Evolutionary conservation across 495 filamentous ascomycete genomes (phyloP).

Genomic region (Hypoxylon subgilvum): DNA sequence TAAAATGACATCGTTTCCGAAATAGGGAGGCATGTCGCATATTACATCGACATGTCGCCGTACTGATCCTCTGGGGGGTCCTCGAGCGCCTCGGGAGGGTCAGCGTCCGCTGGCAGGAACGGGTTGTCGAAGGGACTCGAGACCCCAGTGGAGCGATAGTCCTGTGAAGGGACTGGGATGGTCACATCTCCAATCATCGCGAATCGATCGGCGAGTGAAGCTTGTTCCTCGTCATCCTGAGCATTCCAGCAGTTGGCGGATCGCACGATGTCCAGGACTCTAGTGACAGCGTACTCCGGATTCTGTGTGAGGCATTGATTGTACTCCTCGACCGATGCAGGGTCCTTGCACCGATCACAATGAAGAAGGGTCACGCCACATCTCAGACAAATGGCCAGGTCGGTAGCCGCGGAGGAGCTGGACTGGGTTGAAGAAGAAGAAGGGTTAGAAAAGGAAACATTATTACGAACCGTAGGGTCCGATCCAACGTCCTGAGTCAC

Average conservation of each 20-base stretch:
- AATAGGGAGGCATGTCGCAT: background rate
- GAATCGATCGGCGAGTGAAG: constrained; percentile 16
- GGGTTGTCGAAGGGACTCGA: no score
- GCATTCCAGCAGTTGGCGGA: constrained; percentile 16
- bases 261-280: constrained; percentile 8
- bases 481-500: constrained; percentile 94
- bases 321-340: constrained; percentile 38
- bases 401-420: constrained; percentile 25
- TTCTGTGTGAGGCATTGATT: constrained; percentile 28
- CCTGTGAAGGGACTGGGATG: background rate
- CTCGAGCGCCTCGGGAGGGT: constrained; percentile 31
- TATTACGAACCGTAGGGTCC: constrained; percentile 92
- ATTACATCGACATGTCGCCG: constrained; percentile 14
- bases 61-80: constrained; percentile 25
- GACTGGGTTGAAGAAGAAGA: no score
- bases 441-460: constrained; percentile 39
- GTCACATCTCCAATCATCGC: constrained; percentile 1
- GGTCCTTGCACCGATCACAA: constrained; percentile 35
- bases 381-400: constrained; percentile 39
- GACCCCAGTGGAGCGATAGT: constrained; percentile 13
- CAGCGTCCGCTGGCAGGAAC: constrained; percentile 12
- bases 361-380: constrained; percentile 42
- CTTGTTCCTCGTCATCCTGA: constrained; percentile 14
- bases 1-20: background rate
- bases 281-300: constrained; percentile 21